These are phyloP conservation scores for Erigeron canadensis DNA, from an alignment of 129 eudicot species.

Conservation along the genomic window DNA sequence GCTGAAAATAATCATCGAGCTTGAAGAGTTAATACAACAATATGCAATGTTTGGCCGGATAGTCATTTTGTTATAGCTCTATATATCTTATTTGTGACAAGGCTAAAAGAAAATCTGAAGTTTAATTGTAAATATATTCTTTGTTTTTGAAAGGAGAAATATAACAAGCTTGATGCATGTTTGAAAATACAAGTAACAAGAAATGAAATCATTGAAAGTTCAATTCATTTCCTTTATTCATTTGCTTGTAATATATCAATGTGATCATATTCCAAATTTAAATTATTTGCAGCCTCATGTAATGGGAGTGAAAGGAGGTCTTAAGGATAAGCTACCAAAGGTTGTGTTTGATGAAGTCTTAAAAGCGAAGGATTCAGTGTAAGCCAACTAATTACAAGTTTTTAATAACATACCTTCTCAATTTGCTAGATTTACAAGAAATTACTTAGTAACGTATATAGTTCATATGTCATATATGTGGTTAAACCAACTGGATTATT, in stretches of 20 bases:
- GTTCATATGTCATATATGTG: too few species aligned
- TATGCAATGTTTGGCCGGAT: neutral
- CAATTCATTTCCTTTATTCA: neutral
- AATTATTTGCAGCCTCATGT: conserved; percentile 22
- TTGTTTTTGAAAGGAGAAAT: too few species aligned
- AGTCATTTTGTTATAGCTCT: too few species aligned
- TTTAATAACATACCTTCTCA: neutral
- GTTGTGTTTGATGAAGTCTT: conserved; percentile 37
- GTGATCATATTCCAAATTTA: too few species aligned
- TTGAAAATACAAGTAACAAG: neutral
- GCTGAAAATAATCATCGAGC: neutral
- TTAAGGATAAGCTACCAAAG: conserved; percentile 42
- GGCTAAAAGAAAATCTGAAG: neutral
- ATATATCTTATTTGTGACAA: neutral
- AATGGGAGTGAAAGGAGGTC: conserved; percentile 44
- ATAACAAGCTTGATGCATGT: neutral
- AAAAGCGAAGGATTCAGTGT: conserved; percentile 26
- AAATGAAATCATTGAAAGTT: neutral
- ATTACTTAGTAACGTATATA: neutral
- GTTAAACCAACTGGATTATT: too few species aligned
- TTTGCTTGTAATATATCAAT: neutral
- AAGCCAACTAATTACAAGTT: neutral
- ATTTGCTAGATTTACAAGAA: neutral
- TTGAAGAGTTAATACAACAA: neutral
- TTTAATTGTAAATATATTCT: too few species aligned